Conservation (phyloP, 805 yeast genomes). For the Zygotorulaspora sp. region DNA sequence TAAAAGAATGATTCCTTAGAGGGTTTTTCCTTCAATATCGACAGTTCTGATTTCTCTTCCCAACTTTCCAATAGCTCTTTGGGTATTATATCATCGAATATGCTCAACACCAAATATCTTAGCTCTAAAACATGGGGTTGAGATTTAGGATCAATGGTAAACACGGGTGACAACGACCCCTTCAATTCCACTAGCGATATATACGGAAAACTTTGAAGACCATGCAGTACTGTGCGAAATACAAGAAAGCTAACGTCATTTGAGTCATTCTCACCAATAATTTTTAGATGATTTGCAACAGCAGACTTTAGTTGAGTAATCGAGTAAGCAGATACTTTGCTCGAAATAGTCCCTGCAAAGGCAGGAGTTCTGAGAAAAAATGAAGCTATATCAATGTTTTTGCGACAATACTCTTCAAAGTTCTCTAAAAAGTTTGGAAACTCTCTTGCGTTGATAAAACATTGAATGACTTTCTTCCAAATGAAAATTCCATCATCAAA, state of each 20-base stretch:
- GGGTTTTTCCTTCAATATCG: neutral
- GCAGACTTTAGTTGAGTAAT: slow-evolving; percentile 39
- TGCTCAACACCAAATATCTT: slow-evolving; percentile 44
- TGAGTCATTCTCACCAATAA: slow-evolving; percentile 5
- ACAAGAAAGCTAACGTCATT: slow-evolving; percentile 18
- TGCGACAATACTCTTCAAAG: slow-evolving; percentile 37
- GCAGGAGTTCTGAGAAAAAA: slow-evolving; percentile 25
- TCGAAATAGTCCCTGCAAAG: slow-evolving; percentile 39
- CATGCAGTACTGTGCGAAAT: slow-evolving; percentile 37
- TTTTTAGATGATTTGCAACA: slow-evolving; percentile 21
- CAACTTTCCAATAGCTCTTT: slow-evolving; percentile 22
- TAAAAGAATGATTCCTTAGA: slow-evolving; percentile 33
- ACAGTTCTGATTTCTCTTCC: slow-evolving; percentile 9
- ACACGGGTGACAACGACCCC: slow-evolving; percentile 23
- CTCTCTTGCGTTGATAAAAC: slow-evolving; percentile 57
- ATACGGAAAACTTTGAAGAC: slow-evolving; percentile 38
- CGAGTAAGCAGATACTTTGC: slow-evolving; percentile 44
- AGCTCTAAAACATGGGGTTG: slow-evolving; percentile 42
- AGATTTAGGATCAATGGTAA: slow-evolving; percentile 17
- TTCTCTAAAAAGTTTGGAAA: slow-evolving; percentile 43
- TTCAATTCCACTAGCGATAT: slow-evolving; percentile 25
- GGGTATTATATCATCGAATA: slow-evolving; percentile 40
- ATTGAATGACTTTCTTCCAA: slow-evolving; percentile 38
- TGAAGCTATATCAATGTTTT: slow-evolving; percentile 3
- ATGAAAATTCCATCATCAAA: slow-evolving; percentile 12